phyloP scores from a whole-genome alignment of 106 monocot genomes.

The Iris macrosiphon region DNA sequence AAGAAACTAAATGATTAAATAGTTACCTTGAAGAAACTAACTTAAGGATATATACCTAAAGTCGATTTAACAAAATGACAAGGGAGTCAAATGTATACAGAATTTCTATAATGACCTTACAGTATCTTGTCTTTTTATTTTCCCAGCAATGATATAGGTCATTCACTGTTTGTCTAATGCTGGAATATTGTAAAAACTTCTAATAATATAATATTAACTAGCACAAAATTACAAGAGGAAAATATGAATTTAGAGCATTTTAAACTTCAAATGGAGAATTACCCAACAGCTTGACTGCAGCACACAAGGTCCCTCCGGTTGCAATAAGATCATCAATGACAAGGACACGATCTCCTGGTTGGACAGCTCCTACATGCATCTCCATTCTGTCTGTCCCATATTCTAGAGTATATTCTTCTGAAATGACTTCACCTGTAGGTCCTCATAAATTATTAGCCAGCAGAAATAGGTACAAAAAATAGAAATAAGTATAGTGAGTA shows the following conservation, averaged over 20 bases:
- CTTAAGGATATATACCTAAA: no score
- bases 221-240: no score
- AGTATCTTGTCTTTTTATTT: no score
- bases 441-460: conserved; percentile 3
- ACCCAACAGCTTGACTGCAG: conserved; percentile 63
- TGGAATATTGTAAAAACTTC: no score
- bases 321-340: conserved; percentile 76
- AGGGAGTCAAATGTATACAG: no score
- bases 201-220: no score
- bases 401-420: conserved; percentile 70
- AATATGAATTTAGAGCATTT: background rate
- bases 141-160: no score
- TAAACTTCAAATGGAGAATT: conserved; percentile 3
- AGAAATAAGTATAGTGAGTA: background rate
- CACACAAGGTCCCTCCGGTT: conserved; percentile 65
- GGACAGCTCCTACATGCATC: conserved; percentile 77
- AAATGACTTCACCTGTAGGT: conserved; percentile 57
- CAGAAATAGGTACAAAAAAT: background rate
- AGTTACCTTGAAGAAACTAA: background rate
- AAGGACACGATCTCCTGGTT: conserved; percentile 35
- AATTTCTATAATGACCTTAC: no score
- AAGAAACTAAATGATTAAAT: conserved; percentile 10
- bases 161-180: no score
- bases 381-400: conserved; percentile 68
- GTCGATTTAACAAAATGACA: no score